Base-by-base conservation (phyloP, 2,329 filamentous ascomycete genomes). In the Fusarium lyarnte region DNA sequence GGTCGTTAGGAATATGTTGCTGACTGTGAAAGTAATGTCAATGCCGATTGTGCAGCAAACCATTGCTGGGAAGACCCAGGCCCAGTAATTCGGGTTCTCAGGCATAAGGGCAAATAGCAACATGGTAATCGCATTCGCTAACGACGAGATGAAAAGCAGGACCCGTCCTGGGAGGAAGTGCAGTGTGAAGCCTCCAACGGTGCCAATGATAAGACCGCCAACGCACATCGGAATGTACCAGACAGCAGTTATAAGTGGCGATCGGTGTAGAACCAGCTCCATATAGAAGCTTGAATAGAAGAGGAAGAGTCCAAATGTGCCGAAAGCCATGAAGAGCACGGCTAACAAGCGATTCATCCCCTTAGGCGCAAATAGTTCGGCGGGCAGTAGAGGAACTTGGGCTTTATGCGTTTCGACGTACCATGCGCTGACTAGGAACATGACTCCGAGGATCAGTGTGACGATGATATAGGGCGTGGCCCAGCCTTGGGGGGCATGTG, bases 1-100 rank as follows among this genome's bases (percentile, higher is more conserved):
- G 0, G 90, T 92, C 1, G 90, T 92, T 58, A 92, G 87, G 78
- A 92, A 93, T 58, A 93, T 87, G 69, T 90, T 92, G 36, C 89
- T 86, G 5, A 93, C 85, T 63, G 89, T 92, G 80, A 89, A 92
- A 11, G 87, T 88, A 47, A 92, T 86, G 73, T 93, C 91, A 60
- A 93, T 89, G 8, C 89, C 90, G 27, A 91, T 81, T 0, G 90
- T 92, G 19, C 85, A 87, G 63, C 86, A 87, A 11, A 89, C 80
- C 87, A 89, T 89, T 8, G 85, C 78, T 0, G 90, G 89, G 72
- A 93, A 91, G 6, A 90, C 85, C 77, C 85, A 92, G 0, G 87
- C 85, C 91, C 91, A 93, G 80, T 90, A 89, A 64, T 83, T 87
- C 0, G 84, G 86, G 5, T 84, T 81, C 19, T 80, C 75, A 1